These are phyloP conservation scores for Immersiporthe knoxdaviesiana DNA, from an alignment of 2,329 filamentous ascomycete genomes.

Conservation along the genomic window DNA sequence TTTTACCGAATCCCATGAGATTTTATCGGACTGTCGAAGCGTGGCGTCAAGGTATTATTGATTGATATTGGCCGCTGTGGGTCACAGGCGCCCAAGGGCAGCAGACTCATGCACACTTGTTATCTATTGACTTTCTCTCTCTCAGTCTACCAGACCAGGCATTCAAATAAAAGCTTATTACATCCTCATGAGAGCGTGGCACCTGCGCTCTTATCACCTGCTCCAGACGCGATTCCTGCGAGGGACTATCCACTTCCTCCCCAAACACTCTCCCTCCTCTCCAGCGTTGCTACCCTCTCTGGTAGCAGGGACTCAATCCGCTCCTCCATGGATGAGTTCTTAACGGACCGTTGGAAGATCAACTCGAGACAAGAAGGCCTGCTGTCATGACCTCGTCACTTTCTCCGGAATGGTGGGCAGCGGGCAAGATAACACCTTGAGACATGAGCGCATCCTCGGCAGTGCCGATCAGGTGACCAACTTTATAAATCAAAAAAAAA, in stretches of 20 bases:
- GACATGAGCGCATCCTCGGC: slow-evolving; percentile 17
- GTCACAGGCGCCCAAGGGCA: slow-evolving; percentile 16
- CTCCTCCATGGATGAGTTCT: slow-evolving; percentile 64
- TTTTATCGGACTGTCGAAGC: slow-evolving; percentile 18
- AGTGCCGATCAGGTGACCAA: no score
- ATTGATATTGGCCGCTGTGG: slow-evolving; percentile 2
- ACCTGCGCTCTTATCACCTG: slow-evolving; percentile 19
- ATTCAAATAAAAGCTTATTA: slow-evolving; percentile 19
- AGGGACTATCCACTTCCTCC: slow-evolving; percentile 5
- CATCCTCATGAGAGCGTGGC: slow-evolving; percentile 14
- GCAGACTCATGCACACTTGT: slow-evolving; percentile 16
- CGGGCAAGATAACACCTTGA: slow-evolving; percentile 48
- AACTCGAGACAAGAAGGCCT: slow-evolving; percentile 46
- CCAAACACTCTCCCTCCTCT: slow-evolving; percentile 12
- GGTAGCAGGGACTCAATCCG: slow-evolving; percentile 73
- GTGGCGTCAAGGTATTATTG: slow-evolving; percentile 28
- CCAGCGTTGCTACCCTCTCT: slow-evolving; percentile 78
- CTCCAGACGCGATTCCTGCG: not conserved
- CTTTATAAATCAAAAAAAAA: no score
- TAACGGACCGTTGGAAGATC: slow-evolving; percentile 84
- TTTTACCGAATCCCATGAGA: slow-evolving; percentile 11
- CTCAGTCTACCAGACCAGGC: slow-evolving; percentile 23
- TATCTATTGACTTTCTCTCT: slow-evolving; percentile 27
- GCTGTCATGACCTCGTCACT: slow-evolving; percentile 39
- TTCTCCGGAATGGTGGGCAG: slow-evolving; percentile 42